These are phyloP conservation scores for Cucurbita pepo DNA, from an alignment of 306 rosid species.

Conservation along the genomic window DNA sequence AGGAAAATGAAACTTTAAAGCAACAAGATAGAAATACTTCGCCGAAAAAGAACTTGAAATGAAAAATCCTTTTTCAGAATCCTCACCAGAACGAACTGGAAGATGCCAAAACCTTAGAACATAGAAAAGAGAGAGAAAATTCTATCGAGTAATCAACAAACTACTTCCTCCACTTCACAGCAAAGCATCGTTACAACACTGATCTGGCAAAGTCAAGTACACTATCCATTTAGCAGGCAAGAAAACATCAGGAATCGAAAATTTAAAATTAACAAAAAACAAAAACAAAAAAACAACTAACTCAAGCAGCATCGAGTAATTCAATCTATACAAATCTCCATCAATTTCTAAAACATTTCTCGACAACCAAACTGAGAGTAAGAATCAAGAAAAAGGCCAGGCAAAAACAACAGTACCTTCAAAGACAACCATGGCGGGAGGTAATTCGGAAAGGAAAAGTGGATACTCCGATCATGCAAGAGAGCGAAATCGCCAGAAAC, in stretches of 20 bases:
- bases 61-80: conserved; percentile 60
- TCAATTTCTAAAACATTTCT: conserved; percentile 12
- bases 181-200: conserved; percentile 12
- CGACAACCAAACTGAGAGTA: conserved; percentile 42
- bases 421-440: conserved; percentile 19
- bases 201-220: conserved; percentile 7
- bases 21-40: conserved; percentile 34
- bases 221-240: conserved; percentile 40
- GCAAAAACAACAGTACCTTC: conserved; percentile 19
- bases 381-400: background rate
- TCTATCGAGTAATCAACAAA: conserved; percentile 32
- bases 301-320: conserved; percentile 8
- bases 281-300: background rate
- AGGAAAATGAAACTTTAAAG: background rate
- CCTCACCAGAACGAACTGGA: conserved; percentile 87
- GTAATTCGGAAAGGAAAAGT: conserved; percentile 4
- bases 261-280: background rate
- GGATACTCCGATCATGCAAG: conserved; percentile 12
- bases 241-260: conserved; percentile 11
- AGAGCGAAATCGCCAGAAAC: conserved; percentile 16
- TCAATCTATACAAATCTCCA: background rate
- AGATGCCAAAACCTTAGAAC: conserved; percentile 62
- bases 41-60: conserved; percentile 42
- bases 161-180: conserved; percentile 17
- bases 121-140: conserved; percentile 20